phyloP scores from a whole-genome alignment of 192 early-diverging fungal species.

The Rhizoclosmatium globosum region DNA sequence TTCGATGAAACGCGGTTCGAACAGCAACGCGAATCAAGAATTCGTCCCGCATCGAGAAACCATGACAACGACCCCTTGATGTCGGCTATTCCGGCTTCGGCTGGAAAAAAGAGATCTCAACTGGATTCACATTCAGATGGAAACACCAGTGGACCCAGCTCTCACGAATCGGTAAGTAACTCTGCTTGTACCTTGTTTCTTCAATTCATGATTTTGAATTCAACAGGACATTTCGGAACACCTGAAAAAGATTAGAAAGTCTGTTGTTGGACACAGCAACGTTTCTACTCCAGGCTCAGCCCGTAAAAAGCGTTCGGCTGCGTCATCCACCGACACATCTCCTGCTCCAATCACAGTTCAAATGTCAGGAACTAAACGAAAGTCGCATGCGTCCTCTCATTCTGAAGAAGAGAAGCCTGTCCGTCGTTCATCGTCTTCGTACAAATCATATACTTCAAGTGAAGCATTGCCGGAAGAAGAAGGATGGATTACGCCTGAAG shows the following conservation, averaged over 20 bases:
- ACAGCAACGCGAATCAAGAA: not conserved
- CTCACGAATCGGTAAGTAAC: not conserved
- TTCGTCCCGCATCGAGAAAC: not conserved
- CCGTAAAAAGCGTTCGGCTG: not conserved
- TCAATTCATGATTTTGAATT: not conserved
- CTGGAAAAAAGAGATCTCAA: not conserved
- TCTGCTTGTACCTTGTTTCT: not conserved
- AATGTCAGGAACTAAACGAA: conserved; percentile 20
- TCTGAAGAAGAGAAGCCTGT: not conserved
- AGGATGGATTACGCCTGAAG: conserved; percentile 25
- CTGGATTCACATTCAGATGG: not conserved
- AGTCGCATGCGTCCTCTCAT: not conserved
- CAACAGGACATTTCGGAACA: not conserved
- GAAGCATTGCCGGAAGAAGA: conserved; percentile 13
- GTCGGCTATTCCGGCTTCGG: not conserved
- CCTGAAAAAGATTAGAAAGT: not conserved
- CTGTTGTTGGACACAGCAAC: conserved; percentile 2
- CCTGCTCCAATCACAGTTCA: not conserved
- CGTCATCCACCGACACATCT: not conserved
- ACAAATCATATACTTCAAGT: not conserved
- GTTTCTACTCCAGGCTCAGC: not conserved
- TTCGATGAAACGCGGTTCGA: not conserved
- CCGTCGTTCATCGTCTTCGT: not conserved
- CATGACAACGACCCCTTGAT: not conserved
- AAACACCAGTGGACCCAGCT: not conserved